A percentile compares a stretch with the other conserved stretches of the same genome.
Evolutionary conservation across 2,329 filamentous ascomycete species (phyloP).

Genomic region (Phialophora verrucosa): DNA sequence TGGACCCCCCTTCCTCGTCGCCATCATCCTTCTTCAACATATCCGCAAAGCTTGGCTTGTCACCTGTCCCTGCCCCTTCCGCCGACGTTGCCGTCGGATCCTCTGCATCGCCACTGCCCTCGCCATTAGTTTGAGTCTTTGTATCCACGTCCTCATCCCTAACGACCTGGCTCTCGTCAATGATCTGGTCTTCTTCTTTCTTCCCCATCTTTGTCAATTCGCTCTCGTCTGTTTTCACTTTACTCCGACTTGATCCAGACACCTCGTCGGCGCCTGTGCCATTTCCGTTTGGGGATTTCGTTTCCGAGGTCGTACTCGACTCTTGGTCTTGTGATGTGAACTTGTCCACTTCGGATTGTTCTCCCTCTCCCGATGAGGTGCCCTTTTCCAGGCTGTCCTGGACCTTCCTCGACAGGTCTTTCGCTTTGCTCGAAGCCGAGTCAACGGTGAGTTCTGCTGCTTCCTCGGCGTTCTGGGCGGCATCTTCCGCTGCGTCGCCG

Average conservation of each 20-base stretch:
- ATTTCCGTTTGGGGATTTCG: slow-evolving; percentile 36
- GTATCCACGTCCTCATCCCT: slow-evolving; percentile 29
- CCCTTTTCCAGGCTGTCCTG: slow-evolving; percentile 1
- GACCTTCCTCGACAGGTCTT: background rate
- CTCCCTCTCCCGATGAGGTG: slow-evolving; percentile 13
- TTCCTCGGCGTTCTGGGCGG: slow-evolving; percentile 4
- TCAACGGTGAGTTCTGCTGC: slow-evolving; percentile 13
- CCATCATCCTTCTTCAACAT: slow-evolving; percentile 7
- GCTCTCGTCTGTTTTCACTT: slow-evolving; percentile 10
- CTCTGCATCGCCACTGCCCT: slow-evolving; percentile 7
- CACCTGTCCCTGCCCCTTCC: slow-evolving; percentile 5
- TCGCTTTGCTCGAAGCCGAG: slow-evolving; percentile 13
- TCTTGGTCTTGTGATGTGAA: slow-evolving; percentile 12
- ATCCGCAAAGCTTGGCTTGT: slow-evolving; percentile 15
- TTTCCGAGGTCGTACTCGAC: background rate
- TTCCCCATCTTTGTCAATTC: slow-evolving; percentile 21
- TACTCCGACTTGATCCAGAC: slow-evolving; percentile 21
- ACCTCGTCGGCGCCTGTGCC: slow-evolving; percentile 36
- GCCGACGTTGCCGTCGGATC: slow-evolving; percentile 2
- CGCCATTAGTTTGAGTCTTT: background rate
- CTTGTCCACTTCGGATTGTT: slow-evolving; percentile 9
- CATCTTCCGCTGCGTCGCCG: background rate
- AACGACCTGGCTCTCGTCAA: slow-evolving; percentile 31
- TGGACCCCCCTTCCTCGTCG: background rate
- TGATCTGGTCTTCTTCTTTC: slow-evolving; percentile 34